Base-by-base conservation (phyloP, 2,329 filamentous ascomycete species). In the Rhinocladiella similis region DNA sequence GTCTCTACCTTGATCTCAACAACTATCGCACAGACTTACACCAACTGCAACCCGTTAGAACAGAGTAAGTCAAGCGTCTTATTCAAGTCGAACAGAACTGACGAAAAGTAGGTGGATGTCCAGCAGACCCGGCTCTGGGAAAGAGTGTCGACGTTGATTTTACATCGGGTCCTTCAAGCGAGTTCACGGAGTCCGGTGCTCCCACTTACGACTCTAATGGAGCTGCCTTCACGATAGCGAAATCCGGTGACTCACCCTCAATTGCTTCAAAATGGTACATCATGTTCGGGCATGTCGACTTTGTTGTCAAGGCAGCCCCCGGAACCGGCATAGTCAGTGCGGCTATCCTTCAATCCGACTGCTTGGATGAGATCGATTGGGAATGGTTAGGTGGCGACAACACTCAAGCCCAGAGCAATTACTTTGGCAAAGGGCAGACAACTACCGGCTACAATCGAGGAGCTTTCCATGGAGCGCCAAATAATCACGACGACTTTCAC, bases 231-330 rank as follows among this genome's bases (percentile, higher is more conserved):
- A 91, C 90, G 22, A 87, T 99, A 50, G 75, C 84, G 50, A 77
- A 86, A 68, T 80, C 86, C 49, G 92, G 93, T 55, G 90, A 99
- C 69, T 84, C 91, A 2, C 94, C 94, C 0, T 88, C 93, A 71
- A 83, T 99, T 59, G 82, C 83, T 63, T 96, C 91, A 59, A 84
- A 94, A 67, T 97, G 96, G 83, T 97, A 97, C 80, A 96, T 99
- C 77, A 97, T 99, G 94, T 99, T 97, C 72, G 94, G 94, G 64
- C 89, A 87, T 62, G 89, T 97, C 69, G 89, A 96, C 63, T 84
- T 92, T 64, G 87, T 84, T 29, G 82, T 97, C 78, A 92, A 93
- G 75, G 86, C 90, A 22, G 91, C 94, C 9, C 87, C 91, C 0
- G 94, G 94, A 6, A 86, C 84, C 9, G 94, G 94, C 57, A 97